Base-by-base conservation (phyloP, 2,329 filamentous ascomycete genomes). In the Fusarium verrucosum region DNA sequence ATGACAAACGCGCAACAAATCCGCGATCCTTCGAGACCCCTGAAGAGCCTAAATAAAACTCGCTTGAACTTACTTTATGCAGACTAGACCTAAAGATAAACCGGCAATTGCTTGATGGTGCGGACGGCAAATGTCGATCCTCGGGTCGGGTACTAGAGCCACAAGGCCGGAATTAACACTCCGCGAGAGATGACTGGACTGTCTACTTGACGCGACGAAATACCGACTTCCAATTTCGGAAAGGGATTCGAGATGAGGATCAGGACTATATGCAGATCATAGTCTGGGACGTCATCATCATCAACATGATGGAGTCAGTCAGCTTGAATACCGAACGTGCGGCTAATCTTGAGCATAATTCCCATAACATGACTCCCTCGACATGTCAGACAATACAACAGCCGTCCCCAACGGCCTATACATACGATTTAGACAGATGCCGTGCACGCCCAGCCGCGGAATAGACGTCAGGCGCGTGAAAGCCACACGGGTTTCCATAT, bases 51-150 rank as follows among this genome's bases (percentile, higher is more conserved):
- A 61, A 55, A 55, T 41, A 47, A 33, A 55, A 16, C 54, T 67
- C 54, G 45, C 55, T 50, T 47, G 32, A 11, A 61, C 50, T 50
- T 60, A 65, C 63, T 64, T 10, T 45, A 45, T 64, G 11, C 26
- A 61, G 63, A 40, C 45, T 58, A 53, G 58, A 30, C 16, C 13
- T 11, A 22, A 52, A 50, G 20, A 17, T 59, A 54, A 56, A 43
- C 51, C 69, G 67, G 69, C 69, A 71, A 58, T 71, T 69, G 62
- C 35, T 52, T 20, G 56, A 54, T 55, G 62, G 65, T 50, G 58
- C 59, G 53, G 59, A 65, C 69, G 69, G 66, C 69, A 71, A 64
- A 70, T 65, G 69, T 71, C 66, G 69, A 71, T 71, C 69, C 60
- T 58, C 53, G 62, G 55, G 36, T 55, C 47, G 58, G 45, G 66